Evolutionary conservation across 805 yeast genomes (phyloP), one percentile per base, ranked within the genome.

Genomic region (Saccharomyces cerevisiae): DNA sequence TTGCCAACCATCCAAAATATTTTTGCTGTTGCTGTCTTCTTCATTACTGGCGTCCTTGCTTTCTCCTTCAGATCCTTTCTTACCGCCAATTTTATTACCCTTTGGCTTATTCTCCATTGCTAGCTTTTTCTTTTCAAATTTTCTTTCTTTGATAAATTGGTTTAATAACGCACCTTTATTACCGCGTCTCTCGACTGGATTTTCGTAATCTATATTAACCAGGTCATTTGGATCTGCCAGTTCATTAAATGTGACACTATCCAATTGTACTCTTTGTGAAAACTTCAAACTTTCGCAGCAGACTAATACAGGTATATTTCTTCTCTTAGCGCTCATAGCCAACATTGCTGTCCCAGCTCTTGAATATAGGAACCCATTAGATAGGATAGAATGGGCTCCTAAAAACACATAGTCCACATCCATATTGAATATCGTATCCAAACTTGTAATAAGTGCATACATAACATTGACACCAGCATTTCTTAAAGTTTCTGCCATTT

Each of bases 321-420:
- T 82, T 53, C 86, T 82, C 61, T 87, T 84, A 26, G 96, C 91
- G 72, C 87, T 82, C 89, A 92, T 88, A 8, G 98, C 96, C 48
- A 94, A 81, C 72, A 91, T 75, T 0, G 97, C 96, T 6, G 97
- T 85, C 24, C 99, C 99, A 17, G 89, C 97, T 57, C 99, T 81
- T 1, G 97, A 87, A 67, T 88, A 90, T 54, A 94, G 77, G 68
- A 90, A 81, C 1, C 99, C 99, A 67, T 94, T 94, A 8, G 97
- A 89, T 54, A 94, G 78, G 88, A 94, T 90, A 31, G 97, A 95
- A 68, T 94, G 98, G 0, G 98, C 98, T 14, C 99, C 99, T 36
- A 94, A 75, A 69, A 94, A 86, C 6, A 94, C 96, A 60, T 87
- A 85, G 62, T 94, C 94, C 32, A 94, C 92, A 49, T 66, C 65